Base-by-base conservation (phyloP, 2,329 filamentous ascomycete genomes). In the Aspergillus fumigatiaffinis region DNA sequence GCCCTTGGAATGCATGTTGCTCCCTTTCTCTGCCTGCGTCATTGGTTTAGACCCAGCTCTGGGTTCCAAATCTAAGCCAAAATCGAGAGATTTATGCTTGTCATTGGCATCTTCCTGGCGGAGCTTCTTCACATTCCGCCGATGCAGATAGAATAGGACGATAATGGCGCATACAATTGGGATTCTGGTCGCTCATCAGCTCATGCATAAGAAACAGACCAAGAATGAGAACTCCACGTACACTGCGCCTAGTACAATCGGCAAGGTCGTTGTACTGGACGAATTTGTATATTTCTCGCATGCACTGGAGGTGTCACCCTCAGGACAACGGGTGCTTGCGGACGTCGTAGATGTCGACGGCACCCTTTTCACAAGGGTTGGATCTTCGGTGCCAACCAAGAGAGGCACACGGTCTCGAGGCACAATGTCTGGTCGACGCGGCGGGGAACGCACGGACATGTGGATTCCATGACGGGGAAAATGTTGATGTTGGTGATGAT, bases 11-110 rank as follows among this genome's bases (percentile, higher is more conserved):
- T 76, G 76, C 32, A 68, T 68, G 63, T 72, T 70, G 50, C 70
- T 67, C 50, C 67, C 59, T 63, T 80, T 79, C 60, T 81, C 76
- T 26, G 67, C 41, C 60, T 81, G 75, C 12, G 86, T 86, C 68
- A 90, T 82, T 26, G 79, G 82, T 81, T 79, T 82, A 44, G 68
- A 70, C 25, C 70, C 69, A 79, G 49, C 63, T 61, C 58, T 57
- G 44, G 55, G 69, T 62, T 41, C 69, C 60, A 79, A 73, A 56
- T 88, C 91, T 69, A 97, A 76, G 38, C 94, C 94, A 71, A 97
- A 99, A 73, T 99, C 94, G 70, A 97, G 82, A 0, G 91, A 94
- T 70, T 89, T 92, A 75, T 95, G 91, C 64, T 91, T 90, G 73
- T 97, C 92, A 61, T 89, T 86, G 20, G 83, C 82, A 76, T 99